Evolutionary conservation across 306 rosid species (phyloP).

Genomic region (Citrullus amarus): DNA sequence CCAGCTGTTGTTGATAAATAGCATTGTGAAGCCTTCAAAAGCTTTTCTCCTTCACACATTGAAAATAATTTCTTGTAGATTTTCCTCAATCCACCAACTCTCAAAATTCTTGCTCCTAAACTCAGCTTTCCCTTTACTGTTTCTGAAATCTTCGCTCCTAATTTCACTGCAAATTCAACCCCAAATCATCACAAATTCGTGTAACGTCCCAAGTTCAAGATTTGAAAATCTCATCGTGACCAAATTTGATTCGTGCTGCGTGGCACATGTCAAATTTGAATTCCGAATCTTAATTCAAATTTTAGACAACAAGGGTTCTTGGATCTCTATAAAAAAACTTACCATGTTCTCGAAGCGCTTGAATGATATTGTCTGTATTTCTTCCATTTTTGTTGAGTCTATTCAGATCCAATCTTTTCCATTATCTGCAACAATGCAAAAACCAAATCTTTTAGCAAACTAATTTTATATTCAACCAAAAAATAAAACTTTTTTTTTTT

Average conservation of each 20-base stretch:
- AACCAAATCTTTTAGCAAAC: background rate
- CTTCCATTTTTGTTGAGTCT: conserved; percentile 19
- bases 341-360: conserved; percentile 29
- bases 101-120: conserved; percentile 52
- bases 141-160: conserved; percentile 53
- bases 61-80: background rate
- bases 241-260: no score
- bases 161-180: conserved; percentile 35
- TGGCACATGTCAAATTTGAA: background rate
- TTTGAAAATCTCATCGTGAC: background rate
- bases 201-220: background rate
- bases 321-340: background rate
- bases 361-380: conserved; percentile 20
- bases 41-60: background rate
- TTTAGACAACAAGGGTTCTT: background rate
- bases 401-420: conserved; percentile 18
- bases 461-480: background rate
- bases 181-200: background rate
- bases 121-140: conserved; percentile 57
- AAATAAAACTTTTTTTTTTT: background rate
- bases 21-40: conserved; percentile 2
- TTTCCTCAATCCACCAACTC: conserved; percentile 1
- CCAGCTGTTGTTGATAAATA: conserved; percentile 5
- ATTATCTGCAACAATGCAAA: conserved; percentile 17
- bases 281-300: background rate